phyloP scores from a whole-genome alignment of 1,284 basidiomycete species.

The Ustilago loliicola region DNA sequence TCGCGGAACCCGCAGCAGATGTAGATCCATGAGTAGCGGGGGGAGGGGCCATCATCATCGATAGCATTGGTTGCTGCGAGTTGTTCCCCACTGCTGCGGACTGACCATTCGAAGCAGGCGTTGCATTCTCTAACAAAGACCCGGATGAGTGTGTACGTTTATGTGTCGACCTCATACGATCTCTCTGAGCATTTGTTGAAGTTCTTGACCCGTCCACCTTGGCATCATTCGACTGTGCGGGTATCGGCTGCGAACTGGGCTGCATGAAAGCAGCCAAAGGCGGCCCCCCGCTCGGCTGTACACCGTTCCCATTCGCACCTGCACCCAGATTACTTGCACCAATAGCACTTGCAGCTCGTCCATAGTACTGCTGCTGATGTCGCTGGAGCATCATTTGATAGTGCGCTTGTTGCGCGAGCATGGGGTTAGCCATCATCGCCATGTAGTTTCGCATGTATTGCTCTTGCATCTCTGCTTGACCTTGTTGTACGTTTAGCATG shows the following conservation, averaged over 20 bases:
- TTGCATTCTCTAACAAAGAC: slow-evolving; percentile 15
- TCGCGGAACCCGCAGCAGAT: not conserved
- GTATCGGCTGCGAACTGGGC: slow-evolving; percentile 6
- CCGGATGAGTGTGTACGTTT: slow-evolving; percentile 21
- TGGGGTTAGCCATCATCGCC: slow-evolving; percentile 53
- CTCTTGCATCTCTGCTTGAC: slow-evolving; percentile 47
- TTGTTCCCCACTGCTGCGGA: not conserved
- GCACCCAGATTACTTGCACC: slow-evolving; percentile 20
- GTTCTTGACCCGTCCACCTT: not conserved
- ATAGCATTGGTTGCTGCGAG: slow-evolving; percentile 40
- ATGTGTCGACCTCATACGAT: slow-evolving; percentile 4
- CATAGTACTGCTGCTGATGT: slow-evolving; percentile 52
- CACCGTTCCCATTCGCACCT: slow-evolving; percentile 33
- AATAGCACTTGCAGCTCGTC: slow-evolving; percentile 35
- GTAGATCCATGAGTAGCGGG: slow-evolving; percentile 4
- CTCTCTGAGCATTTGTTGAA: not conserved
- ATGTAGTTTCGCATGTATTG: slow-evolving; percentile 57
- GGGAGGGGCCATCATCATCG: slow-evolving; percentile 56
- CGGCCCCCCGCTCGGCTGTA: slow-evolving; percentile 13
- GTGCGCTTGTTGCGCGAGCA: slow-evolving; percentile 50
- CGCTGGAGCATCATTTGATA: slow-evolving; percentile 49
- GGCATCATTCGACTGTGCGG: slow-evolving; percentile 5
- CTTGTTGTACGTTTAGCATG: slow-evolving; percentile 39
- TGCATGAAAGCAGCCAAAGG: slow-evolving; percentile 52
- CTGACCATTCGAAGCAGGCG: not conserved